These are phyloP conservation scores for Paecilomyces sp. DNA, from an alignment of 2,329 filamentous ascomycete genomes.

Conservation along the genomic window DNA sequence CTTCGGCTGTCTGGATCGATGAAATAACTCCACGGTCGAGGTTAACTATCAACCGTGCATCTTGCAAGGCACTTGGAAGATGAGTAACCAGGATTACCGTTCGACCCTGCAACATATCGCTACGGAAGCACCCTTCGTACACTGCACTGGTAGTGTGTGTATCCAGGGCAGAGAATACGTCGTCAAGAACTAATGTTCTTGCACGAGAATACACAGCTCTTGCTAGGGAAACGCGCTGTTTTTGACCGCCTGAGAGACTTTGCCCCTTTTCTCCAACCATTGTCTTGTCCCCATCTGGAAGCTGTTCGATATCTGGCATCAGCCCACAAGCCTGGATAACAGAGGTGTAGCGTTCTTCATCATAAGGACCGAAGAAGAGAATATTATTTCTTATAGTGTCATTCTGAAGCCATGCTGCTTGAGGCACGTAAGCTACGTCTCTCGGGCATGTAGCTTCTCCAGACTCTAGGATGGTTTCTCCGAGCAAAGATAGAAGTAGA, in stretches of 20 bases:
- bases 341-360: constrained; percentile 49
- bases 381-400: constrained; percentile 61
- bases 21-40: constrained; percentile 13
- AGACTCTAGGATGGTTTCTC: constrained; percentile 18
- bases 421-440: constrained; percentile 53
- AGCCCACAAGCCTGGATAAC: constrained; percentile 58
- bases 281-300: constrained; percentile 52
- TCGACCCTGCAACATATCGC: constrained; percentile 46
- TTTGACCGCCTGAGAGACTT: constrained; percentile 57
- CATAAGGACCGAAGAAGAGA: constrained; percentile 52
- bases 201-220: constrained; percentile 53
- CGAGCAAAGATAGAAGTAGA: constrained; percentile 31
- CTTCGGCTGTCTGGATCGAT: constrained; percentile 7
- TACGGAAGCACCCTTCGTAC: constrained; percentile 53
- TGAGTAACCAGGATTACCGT: constrained; percentile 54
- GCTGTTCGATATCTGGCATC: constrained; percentile 48
- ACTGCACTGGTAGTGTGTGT: constrained; percentile 51
- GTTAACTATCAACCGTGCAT: constrained; percentile 13
- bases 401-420: constrained; percentile 59
- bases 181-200: constrained; percentile 50
- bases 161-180: constrained; percentile 54
- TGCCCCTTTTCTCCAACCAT: constrained; percentile 57
- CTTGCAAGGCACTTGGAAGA: constrained; percentile 15
- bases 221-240: constrained; percentile 53
- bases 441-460: constrained; percentile 31